These are phyloP conservation scores for Silene conica DNA, from an alignment of 148 eudicot species.

Conservation along the genomic window DNA sequence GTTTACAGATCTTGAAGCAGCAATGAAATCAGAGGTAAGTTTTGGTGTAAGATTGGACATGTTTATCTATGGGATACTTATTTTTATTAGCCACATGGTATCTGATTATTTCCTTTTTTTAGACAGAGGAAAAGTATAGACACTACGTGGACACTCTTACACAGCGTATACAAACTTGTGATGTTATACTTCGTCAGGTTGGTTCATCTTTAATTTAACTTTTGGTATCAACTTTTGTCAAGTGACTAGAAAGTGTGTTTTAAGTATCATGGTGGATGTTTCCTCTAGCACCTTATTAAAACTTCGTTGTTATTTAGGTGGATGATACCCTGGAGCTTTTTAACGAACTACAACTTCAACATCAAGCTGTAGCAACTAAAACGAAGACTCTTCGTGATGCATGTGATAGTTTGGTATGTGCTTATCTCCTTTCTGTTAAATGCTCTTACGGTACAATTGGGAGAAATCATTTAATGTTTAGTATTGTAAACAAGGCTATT, in stretches of 20 bases:
- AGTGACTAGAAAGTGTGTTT: neutral
- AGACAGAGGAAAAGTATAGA: slow-evolving; percentile 98
- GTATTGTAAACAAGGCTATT: neutral
- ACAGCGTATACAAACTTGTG: slow-evolving; percentile 85
- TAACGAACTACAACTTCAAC: slow-evolving; percentile 85
- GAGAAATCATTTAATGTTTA: neutral
- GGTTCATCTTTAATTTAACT: slow-evolving; percentile 5
- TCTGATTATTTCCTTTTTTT: slow-evolving; percentile 31
- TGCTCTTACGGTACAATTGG: neutral
- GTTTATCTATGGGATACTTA: slow-evolving; percentile 14
- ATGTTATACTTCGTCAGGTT: slow-evolving; percentile 82
- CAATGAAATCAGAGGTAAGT: slow-evolving; percentile 96
- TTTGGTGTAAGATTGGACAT: slow-evolving; percentile 16
- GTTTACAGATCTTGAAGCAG: slow-evolving; percentile 95
- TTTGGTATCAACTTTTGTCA: neutral
- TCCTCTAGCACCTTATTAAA: slow-evolving; percentile 10
- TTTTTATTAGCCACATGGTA: slow-evolving; percentile 3
- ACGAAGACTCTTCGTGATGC: slow-evolving; percentile 98
- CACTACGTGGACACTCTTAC: slow-evolving; percentile 82
- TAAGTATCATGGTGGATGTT: neutral
- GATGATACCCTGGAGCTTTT: slow-evolving; percentile 93
- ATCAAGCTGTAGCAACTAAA: slow-evolving; percentile 93
- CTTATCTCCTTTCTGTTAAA: neutral
- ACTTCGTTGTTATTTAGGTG: slow-evolving; percentile 49
- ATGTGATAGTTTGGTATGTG: slow-evolving; percentile 86